Percentiles rank a stretch among this genome's conserved stretches.
These are phyloP conservation scores for Cucumis hystrix DNA, from an alignment of 306 rosid genomes.

Conservation along the genomic window DNA sequence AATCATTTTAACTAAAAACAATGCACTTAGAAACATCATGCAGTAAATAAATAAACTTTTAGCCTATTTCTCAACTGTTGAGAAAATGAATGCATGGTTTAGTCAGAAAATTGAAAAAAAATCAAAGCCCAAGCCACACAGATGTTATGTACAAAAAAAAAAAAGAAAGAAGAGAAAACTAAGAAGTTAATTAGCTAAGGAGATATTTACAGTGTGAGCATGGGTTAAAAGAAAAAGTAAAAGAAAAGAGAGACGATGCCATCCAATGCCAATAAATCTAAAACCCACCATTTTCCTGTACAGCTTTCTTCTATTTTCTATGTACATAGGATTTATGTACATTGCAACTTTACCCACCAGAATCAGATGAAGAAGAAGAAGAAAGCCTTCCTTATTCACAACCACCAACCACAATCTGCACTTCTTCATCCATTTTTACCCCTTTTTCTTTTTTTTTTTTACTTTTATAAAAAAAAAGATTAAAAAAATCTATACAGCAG, in stretches of 20 bases:
- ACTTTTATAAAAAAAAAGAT: neutral
- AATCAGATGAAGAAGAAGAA: conserved; percentile 12
- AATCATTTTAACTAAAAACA: neutral
- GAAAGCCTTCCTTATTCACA: conserved; percentile 24
- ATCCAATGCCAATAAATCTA: neutral
- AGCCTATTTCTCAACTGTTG: neutral
- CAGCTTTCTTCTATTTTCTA: conserved; percentile 12
- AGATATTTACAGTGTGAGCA: conserved; percentile 4
- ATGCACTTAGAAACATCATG: neutral
- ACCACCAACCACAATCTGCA: conserved; percentile 15
- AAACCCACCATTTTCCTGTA: conserved; percentile 22
- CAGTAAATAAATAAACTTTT: too few species aligned
- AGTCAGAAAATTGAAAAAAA: neutral
- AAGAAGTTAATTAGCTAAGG: neutral
- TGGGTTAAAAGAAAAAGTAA: neutral
- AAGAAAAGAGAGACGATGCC: neutral
- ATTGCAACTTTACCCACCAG: neutral
- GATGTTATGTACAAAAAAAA: neutral
- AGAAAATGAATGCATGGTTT: neutral
- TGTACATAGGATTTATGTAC: conserved; percentile 5
- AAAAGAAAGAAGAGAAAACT: neutral
- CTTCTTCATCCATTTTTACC: conserved; percentile 11
- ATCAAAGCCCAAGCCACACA: neutral
- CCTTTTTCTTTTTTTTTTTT: neutral
- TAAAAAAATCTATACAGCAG: conserved; percentile 34